Evolutionary conservation across 495 filamentous ascomycete genomes (phyloP), one percentile per base, ranked within the genome.

Genomic region (Oidiodendron maius): DNA sequence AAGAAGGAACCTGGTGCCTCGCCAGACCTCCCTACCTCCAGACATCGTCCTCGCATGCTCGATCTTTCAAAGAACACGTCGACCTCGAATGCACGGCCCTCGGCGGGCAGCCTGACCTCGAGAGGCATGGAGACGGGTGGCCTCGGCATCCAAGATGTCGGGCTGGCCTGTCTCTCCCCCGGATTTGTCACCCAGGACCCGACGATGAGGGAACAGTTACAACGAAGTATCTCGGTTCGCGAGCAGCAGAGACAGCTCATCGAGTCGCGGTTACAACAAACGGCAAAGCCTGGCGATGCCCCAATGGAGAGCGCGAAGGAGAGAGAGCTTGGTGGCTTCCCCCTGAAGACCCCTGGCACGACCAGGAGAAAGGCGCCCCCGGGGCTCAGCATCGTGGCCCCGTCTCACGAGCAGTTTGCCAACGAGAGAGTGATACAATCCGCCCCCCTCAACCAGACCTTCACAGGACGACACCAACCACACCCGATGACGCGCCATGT

Each of bases 401-500:
- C 93, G 0, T 89, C 91, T n/a, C 89, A 94, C 53, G 81, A 91
- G 46, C 88, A 94, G 39, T 98, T 98, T 58, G 91, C 93, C 43
- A 84, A 93, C 60, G 93, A 98, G 68, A 77, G 93, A 47, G 90
- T 98, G 23, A 91, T 98, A 46, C 93, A 98, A 68, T 98, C 93
- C 4, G 93, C 93, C 2, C 93, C 93, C 12, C 72, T 98, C n/a
- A 78, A 95, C 59, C 90, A 95, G 64, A 91, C 87, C 12, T 98
- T 98, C 64, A 96, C 93, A 12, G 91, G 93, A 37, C 78, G 87
- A 50, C 84, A 91, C 56, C 82, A 89, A 56, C 80, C 87, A 12
- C 86, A 88, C 55, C 87, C 86, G 1, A 69, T 87, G 57, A 89
- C 86, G 26, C 83, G 90, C 44, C 89, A 95, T 63, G 72, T 89